Conservation (phyloP, 768 basidiomycete genomes). For the Panaeolus papilionaceus region DNA sequence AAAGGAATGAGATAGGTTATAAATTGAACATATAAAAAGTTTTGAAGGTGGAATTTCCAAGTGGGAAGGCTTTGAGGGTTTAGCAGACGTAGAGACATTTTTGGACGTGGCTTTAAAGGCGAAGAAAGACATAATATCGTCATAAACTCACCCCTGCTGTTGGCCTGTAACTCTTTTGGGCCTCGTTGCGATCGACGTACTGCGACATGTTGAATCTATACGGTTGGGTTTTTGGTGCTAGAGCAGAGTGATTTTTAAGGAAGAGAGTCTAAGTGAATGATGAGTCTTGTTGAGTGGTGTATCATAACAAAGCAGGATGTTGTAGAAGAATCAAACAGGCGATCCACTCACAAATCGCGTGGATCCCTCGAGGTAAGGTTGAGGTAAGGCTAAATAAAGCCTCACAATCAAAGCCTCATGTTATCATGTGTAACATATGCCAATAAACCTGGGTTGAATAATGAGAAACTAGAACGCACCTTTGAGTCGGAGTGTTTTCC, state of each 20-base stretch:
- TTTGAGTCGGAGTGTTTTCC: neutral
- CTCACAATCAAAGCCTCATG: neutral
- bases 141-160: slow-evolving; percentile 4
- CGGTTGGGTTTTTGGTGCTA: neutral
- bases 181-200: slow-evolving; percentile 2
- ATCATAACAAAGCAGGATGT: neutral
- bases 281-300: neutral
- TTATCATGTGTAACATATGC: neutral
- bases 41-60: no score
- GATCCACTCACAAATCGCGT: slow-evolving; percentile 15
- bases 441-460: neutral
- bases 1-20: neutral
- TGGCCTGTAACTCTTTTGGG: slow-evolving; percentile 9
- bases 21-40: neutral
- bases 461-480: neutral
- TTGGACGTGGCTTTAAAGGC: no score
- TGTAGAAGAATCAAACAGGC: neutral
- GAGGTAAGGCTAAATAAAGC: slow-evolving; percentile 1
- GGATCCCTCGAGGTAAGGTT: slow-evolving; percentile 11
- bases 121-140: no score
- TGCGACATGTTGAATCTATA: neutral
- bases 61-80: no score
- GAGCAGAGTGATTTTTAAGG: neutral
- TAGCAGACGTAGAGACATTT: no score
- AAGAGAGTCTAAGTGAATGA: neutral